Base-by-base conservation (phyloP, 2,329 filamentous ascomycete genomes). In the Fusarium fujikuroi region DNA sequence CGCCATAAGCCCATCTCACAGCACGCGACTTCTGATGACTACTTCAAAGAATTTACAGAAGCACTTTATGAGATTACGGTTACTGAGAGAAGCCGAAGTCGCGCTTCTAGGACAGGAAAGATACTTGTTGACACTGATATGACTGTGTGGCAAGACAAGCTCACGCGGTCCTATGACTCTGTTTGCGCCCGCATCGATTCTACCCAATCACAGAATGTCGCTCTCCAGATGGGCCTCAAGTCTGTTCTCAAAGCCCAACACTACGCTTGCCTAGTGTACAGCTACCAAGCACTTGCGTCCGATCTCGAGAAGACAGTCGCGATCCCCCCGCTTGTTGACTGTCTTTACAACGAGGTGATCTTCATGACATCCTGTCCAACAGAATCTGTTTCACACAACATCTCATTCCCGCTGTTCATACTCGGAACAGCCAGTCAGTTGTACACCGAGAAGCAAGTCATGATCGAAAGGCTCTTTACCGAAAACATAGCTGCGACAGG, bases 321-420 rank as follows among this genome's bases (percentile, higher is more conserved):
- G 1, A 63, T 58, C 3, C 32, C 40, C 12, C 14, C 21, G 1
- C 16, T 63, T 1, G 10, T 63, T 14, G 28, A 59, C 11, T 36
- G 6, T n/a, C 52, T 63, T 1, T 39, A 34, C 21, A 37, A 39
- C 28, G 60, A 63, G 28, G 32, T 63, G 1, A 34, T 44, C 16
- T 59, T 59, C 19, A 42, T 59, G 21, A 40, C 25, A n/a, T 12
- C 60, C 6, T 59, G 34, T 9, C 28, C 60, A 14, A 23, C 18
- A 21, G 11, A 46, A 34, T 36, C 52, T 7, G 52, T 63, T 23
- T 28, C 42, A 8, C 52, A 63, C 12, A 57, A 63, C 6, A 46
- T 59, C n/a, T 63, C 52, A 4, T 63, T 59, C 4, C 60, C 60
- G 16, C 28, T 63, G 4, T 59, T 63, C 19, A 63, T 63, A 12